Evolutionary conservation across 2,329 filamentous ascomycete species (phyloP), one percentile per base, ranked within the genome.

Genomic region (Dactylonectria macrodidyma): DNA sequence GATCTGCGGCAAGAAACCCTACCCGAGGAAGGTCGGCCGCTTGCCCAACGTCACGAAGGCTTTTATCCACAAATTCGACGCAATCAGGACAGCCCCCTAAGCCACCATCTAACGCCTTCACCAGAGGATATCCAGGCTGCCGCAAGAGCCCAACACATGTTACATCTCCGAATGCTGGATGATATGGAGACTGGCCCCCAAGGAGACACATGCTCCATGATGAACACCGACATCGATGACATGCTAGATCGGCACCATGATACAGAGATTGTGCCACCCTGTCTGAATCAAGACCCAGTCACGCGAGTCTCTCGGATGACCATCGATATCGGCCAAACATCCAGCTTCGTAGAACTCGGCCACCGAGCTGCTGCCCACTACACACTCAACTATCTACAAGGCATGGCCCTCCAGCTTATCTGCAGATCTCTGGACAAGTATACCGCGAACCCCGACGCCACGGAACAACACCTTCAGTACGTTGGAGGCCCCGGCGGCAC

Each of bases 21-120:
- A 10, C 16, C 24, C 8, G 46, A 52, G 38, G 65, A 67, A 33
- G 14, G 33, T 22, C 41, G 60, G 26, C 47, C 56, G 54, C 63
- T 67, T 22, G 44, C 63, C 12, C 55, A 56, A 60, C 59, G 65
- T 36, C 55, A 52, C 59, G 55, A 67, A 2, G 24, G 44, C n/a
- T 67, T 67, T 30, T 67, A 59, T 26, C 59, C 59, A 48, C 59
- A 63, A 33, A 62, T 67, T 50, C 65, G 56, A 59, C 65, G 50
- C 55, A 14, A 19, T 11, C 55, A 67, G 54, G 16, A 38, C 5
- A 38, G 36, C 12, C 9, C 36, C 36, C 10, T 38, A 38, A 3
- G 8, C 36, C 36, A 38, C 3, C 12, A 38, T 38, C 36, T 9
- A 9, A 60, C 41, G 19, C 58, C 36, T 51, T 60, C 58, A 26